These are phyloP conservation scores for Mycothermus thermophilus DNA, from an alignment of 495 filamentous ascomycete species.

Conservation along the genomic window DNA sequence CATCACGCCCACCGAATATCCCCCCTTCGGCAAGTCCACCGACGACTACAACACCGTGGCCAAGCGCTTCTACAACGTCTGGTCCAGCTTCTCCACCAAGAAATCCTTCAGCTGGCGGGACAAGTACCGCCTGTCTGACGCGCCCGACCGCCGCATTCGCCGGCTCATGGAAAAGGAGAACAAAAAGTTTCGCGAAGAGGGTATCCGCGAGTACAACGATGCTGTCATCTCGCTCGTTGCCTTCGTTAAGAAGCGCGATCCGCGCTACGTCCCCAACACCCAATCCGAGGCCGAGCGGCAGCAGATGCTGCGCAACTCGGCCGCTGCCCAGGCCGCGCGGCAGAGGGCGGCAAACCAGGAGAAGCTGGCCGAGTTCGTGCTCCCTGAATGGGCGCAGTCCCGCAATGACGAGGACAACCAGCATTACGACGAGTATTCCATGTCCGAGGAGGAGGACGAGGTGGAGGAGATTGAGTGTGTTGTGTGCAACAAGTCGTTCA, in stretches of 20 bases:
- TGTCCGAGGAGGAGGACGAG: constrained; percentile 43
- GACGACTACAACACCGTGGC: constrained; percentile 59
- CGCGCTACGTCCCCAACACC: constrained; percentile 51
- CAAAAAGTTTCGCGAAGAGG: constrained; percentile 66
- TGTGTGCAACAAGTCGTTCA: constrained; percentile 83
- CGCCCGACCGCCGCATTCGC: constrained; percentile 71
- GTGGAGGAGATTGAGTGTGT: constrained; percentile 71
- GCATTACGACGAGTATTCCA: constrained; percentile 28
- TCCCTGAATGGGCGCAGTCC: constrained; percentile 68
- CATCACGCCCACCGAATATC: constrained; percentile 44
- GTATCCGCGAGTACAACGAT: constrained; percentile 80
- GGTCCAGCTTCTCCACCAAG: constrained; percentile 68
- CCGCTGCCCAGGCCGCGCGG: constrained; percentile 70
- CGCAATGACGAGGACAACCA: constrained; percentile 27
- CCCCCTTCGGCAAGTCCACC: constrained; percentile 57
- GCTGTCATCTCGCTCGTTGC: constrained; percentile 73
- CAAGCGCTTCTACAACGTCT: constrained; percentile 67
- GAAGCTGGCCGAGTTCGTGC: constrained; percentile 46
- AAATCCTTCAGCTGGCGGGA: constrained; percentile 89
- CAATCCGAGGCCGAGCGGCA: constrained; percentile 72
- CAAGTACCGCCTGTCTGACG: constrained; percentile 63
- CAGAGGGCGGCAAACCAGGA: constrained; percentile 69
- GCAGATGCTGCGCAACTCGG: constrained; percentile 60
- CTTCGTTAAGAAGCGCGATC: constrained; percentile 89
- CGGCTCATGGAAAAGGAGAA: constrained; percentile 94